Evolutionary conservation across 768 basidiomycete species (phyloP), one percentile per base, ranked within the genome.

Genomic region (Macrolepiota fuliginosa): DNA sequence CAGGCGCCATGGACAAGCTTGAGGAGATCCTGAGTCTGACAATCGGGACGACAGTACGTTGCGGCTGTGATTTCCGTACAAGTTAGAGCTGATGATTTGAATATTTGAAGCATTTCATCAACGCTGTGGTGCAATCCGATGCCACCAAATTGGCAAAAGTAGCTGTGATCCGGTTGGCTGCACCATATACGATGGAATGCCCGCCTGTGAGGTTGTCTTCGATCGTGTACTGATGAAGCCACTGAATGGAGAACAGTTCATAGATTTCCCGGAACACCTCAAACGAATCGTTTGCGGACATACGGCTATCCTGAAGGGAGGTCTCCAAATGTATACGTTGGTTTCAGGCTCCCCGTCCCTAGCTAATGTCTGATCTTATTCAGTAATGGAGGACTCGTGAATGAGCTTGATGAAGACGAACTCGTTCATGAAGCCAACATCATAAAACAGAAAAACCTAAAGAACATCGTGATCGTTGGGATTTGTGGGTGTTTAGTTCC

Each of bases 111-210:
- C 81, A 83, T 67, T 85, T 85, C 61, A 76, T 85, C 25, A 85
- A 89, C 63, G 84, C 85, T 1, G 79, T 89, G 2, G 76, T 89
- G 17, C 85, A 88, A 71, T 69, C 79, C 25, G 81, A 88, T 68
- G 71, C 79, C 4, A 63, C 77, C 2, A 76, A 81, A n/a, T 71
- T 89, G 13, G 77, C 79, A 49, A 81, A 81, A 50, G 87, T 89
- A 0, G 88, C 85, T 0, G 85, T 89, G 39, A 77, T 89, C 52
- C 81, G 88, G 58, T 76, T 89, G 6, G 85, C 84, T 50, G 83
- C 81, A 3, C 83, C 84, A 0, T 87, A 83, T 69, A 83, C 83
- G 2, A 74, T 70, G n/a, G 83, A 84, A 36, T 79, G 79, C 17
- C 87, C 86, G 11, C 81, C 87, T 0, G 86, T 84, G 63, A 74